These are phyloP conservation scores for Lippia alba DNA, from an alignment of 305 asterid species.

Conservation along the genomic window DNA sequence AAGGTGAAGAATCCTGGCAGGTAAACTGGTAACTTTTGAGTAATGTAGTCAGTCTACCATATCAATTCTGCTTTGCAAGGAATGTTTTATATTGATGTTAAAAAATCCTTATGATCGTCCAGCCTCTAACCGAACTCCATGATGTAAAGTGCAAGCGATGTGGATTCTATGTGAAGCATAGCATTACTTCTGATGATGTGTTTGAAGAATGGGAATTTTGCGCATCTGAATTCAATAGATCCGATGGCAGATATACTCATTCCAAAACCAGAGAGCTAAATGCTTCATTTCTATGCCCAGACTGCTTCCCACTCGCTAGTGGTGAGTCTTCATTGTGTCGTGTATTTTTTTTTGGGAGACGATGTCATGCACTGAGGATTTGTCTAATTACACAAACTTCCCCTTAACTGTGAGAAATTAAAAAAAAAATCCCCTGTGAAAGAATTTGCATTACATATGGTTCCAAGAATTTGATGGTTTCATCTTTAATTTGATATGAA, in stretches of 20 bases:
- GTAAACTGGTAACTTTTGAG: constrained; percentile 31
- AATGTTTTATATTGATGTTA: background rate
- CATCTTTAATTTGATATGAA: too few species aligned
- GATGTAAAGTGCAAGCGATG: constrained; percentile 70
- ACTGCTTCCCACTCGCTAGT: constrained; percentile 44
- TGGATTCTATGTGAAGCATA: constrained; percentile 65
- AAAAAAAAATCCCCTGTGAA: too few species aligned
- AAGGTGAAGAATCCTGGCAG: constrained; percentile 87
- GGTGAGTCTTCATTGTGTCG: constrained; percentile 40
- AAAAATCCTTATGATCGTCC: constrained; percentile 25
- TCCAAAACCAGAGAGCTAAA: constrained; percentile 51
- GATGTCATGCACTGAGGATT: too few species aligned
- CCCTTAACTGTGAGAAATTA: too few species aligned
- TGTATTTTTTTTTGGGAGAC: background rate
- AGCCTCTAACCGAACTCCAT: constrained; percentile 63
- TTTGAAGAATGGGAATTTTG: constrained; percentile 85
- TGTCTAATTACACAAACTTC: too few species aligned
- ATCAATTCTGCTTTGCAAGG: background rate
- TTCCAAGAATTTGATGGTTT: too few species aligned
- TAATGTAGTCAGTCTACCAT: background rate
- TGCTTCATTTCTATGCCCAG: constrained; percentile 64
- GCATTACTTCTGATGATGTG: constrained; percentile 49
- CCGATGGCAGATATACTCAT: constrained; percentile 56
- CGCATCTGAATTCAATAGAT: constrained; percentile 58
- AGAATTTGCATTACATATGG: too few species aligned